Evolutionary conservation across 495 filamentous ascomycete genomes (phyloP).

Genomic region (Parmelia sp.): DNA sequence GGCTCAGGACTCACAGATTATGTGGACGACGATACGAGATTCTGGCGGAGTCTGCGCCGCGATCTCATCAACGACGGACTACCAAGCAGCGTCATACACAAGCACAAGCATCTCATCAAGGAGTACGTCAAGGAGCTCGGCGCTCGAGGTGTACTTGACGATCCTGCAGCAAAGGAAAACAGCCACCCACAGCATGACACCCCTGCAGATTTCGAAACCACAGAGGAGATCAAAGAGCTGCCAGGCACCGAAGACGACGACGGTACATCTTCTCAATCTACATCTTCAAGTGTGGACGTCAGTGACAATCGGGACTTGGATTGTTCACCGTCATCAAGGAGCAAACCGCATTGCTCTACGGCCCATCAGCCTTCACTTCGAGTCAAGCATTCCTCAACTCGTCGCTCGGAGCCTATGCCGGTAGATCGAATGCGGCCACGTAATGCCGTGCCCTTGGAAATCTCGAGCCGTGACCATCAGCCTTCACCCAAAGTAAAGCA

Average conservation of each 20-base stretch:
- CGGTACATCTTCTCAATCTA: too few relatives aligned
- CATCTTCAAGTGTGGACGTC: too few relatives aligned
- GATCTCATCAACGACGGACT: slow-evolving; percentile 50
- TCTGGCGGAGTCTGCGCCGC: slow-evolving; percentile 47
- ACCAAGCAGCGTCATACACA: slow-evolving; percentile 41
- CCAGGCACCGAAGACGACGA: too few relatives aligned
- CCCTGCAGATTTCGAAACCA: not conserved
- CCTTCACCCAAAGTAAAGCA: too few relatives aligned
- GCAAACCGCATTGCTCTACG: too few relatives aligned
- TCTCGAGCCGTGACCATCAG: too few relatives aligned
- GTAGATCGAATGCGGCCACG: not conserved
- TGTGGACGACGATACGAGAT: slow-evolving; percentile 40
- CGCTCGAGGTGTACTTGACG: slow-evolving; percentile 19
- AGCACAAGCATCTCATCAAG: slow-evolving; percentile 38
- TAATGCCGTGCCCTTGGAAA: too few relatives aligned
- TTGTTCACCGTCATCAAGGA: too few relatives aligned
- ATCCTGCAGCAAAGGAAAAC: not conserved
- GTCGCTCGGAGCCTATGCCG: not conserved
- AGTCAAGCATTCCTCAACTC: not conserved
- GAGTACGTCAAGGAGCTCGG: slow-evolving; percentile 22
- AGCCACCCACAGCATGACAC: not conserved
- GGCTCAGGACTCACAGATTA: slow-evolving; percentile 31
- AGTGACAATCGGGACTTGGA: too few relatives aligned
- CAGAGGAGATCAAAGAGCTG: not conserved
- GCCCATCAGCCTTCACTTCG: not conserved